phyloP scores from a whole-genome alignment of 345 rosid species.

The Pistacia vera region DNA sequence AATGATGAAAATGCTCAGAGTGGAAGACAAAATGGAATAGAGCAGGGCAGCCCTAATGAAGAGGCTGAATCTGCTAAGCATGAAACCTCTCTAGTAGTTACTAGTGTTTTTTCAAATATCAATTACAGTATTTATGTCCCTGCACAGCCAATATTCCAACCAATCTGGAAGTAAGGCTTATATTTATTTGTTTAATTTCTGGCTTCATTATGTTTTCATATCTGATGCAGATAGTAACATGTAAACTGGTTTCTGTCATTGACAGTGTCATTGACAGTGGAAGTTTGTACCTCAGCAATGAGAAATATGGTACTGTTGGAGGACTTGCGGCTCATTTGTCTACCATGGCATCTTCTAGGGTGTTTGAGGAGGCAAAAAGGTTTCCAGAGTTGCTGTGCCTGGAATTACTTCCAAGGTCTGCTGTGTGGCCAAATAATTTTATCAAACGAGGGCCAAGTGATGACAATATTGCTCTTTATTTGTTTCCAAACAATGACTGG shows the following conservation, averaged over 20 bases:
- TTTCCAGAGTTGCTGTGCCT: constrained; percentile 42
- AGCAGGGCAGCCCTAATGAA: background rate
- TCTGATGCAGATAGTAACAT: background rate
- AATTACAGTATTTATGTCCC: constrained; percentile 11
- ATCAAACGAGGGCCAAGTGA: constrained; percentile 45
- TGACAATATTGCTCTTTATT: constrained; percentile 57
- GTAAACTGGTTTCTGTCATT: constrained; percentile 9
- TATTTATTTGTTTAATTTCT: background rate
- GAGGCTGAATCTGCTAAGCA: constrained; percentile 22
- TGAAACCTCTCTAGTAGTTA: background rate
- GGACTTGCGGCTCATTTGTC: constrained; percentile 66
- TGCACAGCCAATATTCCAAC: constrained; percentile 55
- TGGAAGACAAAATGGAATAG: constrained; percentile 4
- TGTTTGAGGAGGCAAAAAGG: constrained; percentile 43
- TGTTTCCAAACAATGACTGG: constrained; percentile 62
- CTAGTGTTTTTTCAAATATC: constrained; percentile 12
- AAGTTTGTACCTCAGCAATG: constrained; percentile 28
- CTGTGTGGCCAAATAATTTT: constrained; percentile 70
- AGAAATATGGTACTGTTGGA: constrained; percentile 20
- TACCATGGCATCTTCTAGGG: constrained; percentile 53
- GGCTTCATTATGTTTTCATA: background rate
- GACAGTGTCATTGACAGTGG: constrained; percentile 63
- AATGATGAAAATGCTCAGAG: constrained; percentile 8
- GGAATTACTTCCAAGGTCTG: constrained; percentile 51
- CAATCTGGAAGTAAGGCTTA: constrained; percentile 63